These are phyloP conservation scores for Xylaria multiplex DNA, from an alignment of 2,329 filamentous ascomycete genomes.

Conservation along the genomic window DNA sequence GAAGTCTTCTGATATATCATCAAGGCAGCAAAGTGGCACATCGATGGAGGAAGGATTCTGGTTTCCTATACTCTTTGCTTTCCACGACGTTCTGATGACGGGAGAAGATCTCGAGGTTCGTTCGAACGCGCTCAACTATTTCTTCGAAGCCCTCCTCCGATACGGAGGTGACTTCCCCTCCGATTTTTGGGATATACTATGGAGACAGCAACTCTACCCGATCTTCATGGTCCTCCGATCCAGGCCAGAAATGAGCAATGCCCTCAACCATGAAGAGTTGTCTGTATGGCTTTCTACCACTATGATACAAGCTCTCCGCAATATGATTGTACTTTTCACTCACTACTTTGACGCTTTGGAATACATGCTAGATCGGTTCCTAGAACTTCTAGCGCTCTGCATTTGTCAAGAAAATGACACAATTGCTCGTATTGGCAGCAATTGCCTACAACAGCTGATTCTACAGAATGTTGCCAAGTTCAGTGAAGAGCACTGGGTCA, in stretches of 20 bases:
- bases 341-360: slow-evolving; percentile 97
- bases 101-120: slow-evolving; percentile 97
- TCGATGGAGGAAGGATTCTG: slow-evolving; percentile 97
- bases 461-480: slow-evolving; percentile 97
- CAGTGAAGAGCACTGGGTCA: slow-evolving; percentile 84
- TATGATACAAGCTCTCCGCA: slow-evolving; percentile 97
- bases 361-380: slow-evolving; percentile 97
- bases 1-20: slow-evolving; percentile 56
- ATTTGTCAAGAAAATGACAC: slow-evolving; percentile 99
- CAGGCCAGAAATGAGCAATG: slow-evolving; percentile 95
- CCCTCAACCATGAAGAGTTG: slow-evolving; percentile 93
- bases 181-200: slow-evolving; percentile 98
- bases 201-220: slow-evolving; percentile 94
- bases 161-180: slow-evolving; percentile 91
- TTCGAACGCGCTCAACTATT: slow-evolving; percentile 89
- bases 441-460: slow-evolving; percentile 96
- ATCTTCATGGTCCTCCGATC: slow-evolving; percentile 99
- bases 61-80: slow-evolving; percentile 98
- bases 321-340: slow-evolving; percentile 98
- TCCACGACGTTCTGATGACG: slow-evolving; percentile 99
- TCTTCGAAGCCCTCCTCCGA: slow-evolving; percentile 90
- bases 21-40: slow-evolving; percentile 75
- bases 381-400: slow-evolving; percentile 92
- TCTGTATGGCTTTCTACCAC: slow-evolving; percentile 99
- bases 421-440: slow-evolving; percentile 96